Percentiles rank a stretch among this genome's conserved stretches.
These are phyloP conservation scores for Nannizziopsis barbatae DNA, from an alignment of 2,329 filamentous ascomycete species.

Conservation along the genomic window DNA sequence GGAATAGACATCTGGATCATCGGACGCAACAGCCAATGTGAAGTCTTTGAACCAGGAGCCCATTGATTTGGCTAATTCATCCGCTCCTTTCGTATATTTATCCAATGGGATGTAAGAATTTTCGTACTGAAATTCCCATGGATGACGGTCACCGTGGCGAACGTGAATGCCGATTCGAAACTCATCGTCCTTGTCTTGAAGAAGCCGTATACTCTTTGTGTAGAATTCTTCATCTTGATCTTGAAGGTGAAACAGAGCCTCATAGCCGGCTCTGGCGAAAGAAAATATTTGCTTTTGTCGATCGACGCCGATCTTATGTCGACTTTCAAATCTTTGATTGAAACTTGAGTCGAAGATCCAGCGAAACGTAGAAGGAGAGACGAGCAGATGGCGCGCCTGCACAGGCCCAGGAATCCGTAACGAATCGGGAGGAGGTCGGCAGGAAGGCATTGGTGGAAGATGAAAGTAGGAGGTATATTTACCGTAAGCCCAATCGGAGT, in stretches of 20 bases:
- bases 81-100: constrained; percentile 52
- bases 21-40: constrained; percentile 50
- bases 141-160: constrained; percentile 67
- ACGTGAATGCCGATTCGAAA: constrained; percentile 62
- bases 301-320: constrained; percentile 40
- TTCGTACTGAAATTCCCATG: constrained; percentile 63
- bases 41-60: constrained; percentile 31
- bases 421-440: constrained; percentile 59
- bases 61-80: constrained; percentile 41
- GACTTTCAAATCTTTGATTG: constrained; percentile 42
- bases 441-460: constrained; percentile 52
- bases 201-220: constrained; percentile 44
- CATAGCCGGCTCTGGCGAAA: constrained; percentile 58
- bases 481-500: constrained; percentile 73
- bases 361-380: constrained; percentile 56
- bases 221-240: constrained; percentile 57
- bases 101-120: constrained; percentile 67
- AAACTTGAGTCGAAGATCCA: constrained; percentile 54
- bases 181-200: constrained; percentile 42
- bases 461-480: constrained; percentile 62
- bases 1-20: constrained; percentile 66
- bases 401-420: constrained; percentile 72
- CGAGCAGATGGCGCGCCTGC: constrained; percentile 60
- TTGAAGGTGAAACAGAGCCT: constrained; percentile 60
- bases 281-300: constrained; percentile 53